A percentile compares a stretch with the other conserved stretches of the same genome.
These are phyloP conservation scores for Fusarium illudens DNA, from an alignment of 2,329 filamentous ascomycete species.

Conservation along the genomic window DNA sequence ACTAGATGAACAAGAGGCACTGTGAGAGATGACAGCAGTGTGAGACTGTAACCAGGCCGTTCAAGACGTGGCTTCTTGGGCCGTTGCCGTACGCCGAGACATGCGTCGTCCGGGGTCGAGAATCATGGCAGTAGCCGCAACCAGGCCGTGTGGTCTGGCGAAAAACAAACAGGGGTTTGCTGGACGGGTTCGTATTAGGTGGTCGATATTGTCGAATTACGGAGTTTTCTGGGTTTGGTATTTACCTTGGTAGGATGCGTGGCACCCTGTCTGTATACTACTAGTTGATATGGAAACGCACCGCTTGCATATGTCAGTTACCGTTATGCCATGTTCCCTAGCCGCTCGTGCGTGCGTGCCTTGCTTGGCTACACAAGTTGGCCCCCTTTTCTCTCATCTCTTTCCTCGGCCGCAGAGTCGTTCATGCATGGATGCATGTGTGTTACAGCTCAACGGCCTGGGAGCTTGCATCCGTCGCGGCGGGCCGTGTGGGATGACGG, in stretches of 20 bases:
- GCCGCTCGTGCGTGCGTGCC: neutral
- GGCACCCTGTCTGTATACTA: constrained; percentile 29
- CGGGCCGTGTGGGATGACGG: neutral
- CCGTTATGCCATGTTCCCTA: neutral
- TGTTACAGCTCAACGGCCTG: neutral
- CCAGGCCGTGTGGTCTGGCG: neutral
- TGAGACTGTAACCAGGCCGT: neutral
- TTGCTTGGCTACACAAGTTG: neutral
- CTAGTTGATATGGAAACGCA: constrained; percentile 18
- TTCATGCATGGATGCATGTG: neutral
- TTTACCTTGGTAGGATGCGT: constrained; percentile 13
- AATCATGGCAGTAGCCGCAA: neutral
- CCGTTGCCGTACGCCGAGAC: neutral
- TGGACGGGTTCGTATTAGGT: constrained; percentile 11
- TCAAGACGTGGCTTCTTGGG: neutral
- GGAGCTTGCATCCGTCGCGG: neutral
- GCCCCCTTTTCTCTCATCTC: neutral
- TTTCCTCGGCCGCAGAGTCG: neutral
- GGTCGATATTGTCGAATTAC: constrained; percentile 17
- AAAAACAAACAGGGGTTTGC: constrained; percentile 11
- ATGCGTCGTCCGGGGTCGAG: neutral
- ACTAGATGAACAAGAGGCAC: constrained; percentile 36
- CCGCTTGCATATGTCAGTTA: constrained; percentile 24
- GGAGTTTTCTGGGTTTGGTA: constrained; percentile 43
- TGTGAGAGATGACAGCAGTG: neutral